Percentiles rank a stretch among this genome's conserved stretches.
Evolutionary conservation across 2,329 filamentous ascomycete species (phyloP).

Genomic region (Dactylellina leptospora): DNA sequence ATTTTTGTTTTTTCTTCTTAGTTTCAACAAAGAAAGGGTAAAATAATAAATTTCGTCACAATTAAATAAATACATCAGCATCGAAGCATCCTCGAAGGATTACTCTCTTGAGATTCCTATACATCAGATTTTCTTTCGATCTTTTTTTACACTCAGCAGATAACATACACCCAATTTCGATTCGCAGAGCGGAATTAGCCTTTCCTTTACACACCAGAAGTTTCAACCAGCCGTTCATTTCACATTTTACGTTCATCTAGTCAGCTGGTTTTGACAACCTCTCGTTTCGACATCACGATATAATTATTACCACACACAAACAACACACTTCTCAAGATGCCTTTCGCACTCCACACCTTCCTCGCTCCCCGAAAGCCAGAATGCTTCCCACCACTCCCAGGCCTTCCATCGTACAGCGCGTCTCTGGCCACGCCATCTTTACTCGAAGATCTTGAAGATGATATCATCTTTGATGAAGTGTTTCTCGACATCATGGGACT

Average conservation of each 20-base stretch:
- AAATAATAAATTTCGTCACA: not conserved
- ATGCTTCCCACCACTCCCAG: conserved; percentile 51
- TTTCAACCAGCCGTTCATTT: conserved; percentile 20
- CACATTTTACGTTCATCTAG: not conserved
- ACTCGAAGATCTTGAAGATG: conserved; percentile 49
- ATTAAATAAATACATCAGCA: conserved; percentile 10
- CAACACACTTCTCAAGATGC: conserved; percentile 42
- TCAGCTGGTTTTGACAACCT: conserved; percentile 41
- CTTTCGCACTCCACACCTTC: conserved; percentile 52
- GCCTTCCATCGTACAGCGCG: conserved; percentile 23
- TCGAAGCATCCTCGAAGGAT: not conserved
- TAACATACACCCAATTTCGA: not conserved
- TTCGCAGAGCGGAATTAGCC: conserved; percentile 46
- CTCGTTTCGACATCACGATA: conserved; percentile 3
- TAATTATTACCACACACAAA: not conserved
- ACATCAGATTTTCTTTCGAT: too few relatives aligned
- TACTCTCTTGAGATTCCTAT: not conserved
- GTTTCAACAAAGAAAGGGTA: not conserved
- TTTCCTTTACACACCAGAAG: conserved; percentile 29
- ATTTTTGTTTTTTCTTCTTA: conserved; percentile 19
- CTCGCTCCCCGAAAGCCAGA: conserved; percentile 52
- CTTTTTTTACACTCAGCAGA: not conserved
- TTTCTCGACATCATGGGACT: conserved; percentile 53
- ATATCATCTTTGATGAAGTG: conserved; percentile 50
- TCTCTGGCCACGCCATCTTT: conserved; percentile 13